Evolutionary conservation across 306 rosid genomes (phyloP), one percentile per base, ranked within the genome.

Genomic region (Cotoneaster glaucophyllus): DNA sequence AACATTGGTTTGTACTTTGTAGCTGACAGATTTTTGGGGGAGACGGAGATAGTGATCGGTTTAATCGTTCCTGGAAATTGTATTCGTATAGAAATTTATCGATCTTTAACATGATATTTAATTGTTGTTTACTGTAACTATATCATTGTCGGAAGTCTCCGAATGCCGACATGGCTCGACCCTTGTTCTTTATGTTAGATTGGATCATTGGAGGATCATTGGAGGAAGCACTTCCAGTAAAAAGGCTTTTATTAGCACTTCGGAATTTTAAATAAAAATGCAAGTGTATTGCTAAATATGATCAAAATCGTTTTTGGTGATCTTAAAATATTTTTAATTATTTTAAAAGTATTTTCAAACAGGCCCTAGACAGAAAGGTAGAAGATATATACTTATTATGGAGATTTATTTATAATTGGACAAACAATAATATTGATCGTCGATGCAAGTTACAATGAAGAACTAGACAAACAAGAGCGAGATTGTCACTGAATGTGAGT

Each of bases 1-100:
- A 11, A 59, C 82, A 24, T 44, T 74, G 64, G 73, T 78, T 59
- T 71, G 79, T 81, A 84, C 70, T 78, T 59, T 66, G 79, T 78
- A 84, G 83, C 52, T 34, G 58, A 45, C 64, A 43, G 34, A 54
- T 71, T 45, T 74, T 66, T 26, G 69, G 4, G 24, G 24, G 54
- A 69, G 62, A 34, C 43, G 5, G 29, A 48, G 45, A 57, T 56
- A 73, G 69, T 74, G 56, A 57, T 22, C 78, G 19, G 64, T 64
- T 69, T 63, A 69, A 74, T 67, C 65, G 28, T 57, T 11, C 43
- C 8, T 50, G 54, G 54, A 17, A 50, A 50, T 15, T 48, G 67
- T 76, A 26, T 12, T 48, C 50, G 8, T 4, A 18, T 39, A 52
- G 53, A 65, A 65, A 52, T 26, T 29, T 48, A 43, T 18, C 14